A percentile compares a stretch with the other conserved stretches of the same genome.
phyloP scores from a whole-genome alignment of 768 basidiomycete species.

The Podaxis mareebaensis region DNA sequence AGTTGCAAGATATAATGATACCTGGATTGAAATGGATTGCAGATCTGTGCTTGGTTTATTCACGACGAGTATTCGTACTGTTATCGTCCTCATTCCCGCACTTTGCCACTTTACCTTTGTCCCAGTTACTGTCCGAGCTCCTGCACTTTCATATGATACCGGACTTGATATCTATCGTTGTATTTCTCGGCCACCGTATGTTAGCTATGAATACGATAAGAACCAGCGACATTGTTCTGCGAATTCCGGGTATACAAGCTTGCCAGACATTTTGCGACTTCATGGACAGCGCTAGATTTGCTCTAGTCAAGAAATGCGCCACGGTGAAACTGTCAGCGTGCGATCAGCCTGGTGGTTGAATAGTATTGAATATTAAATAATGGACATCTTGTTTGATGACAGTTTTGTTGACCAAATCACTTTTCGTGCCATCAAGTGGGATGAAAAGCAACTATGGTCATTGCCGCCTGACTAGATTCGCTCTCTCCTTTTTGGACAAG shows the following conservation, averaged over 20 bases:
- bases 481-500: constrained; percentile 38
- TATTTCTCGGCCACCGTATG: neutral
- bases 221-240: too few species aligned
- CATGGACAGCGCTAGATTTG: neutral
- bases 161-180: neutral
- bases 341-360: too few species aligned
- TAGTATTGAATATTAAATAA: neutral
- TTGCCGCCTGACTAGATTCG: neutral
- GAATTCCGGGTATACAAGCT: too few species aligned
- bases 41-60: neutral
- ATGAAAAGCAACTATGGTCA: neutral
- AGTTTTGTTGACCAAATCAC: neutral
- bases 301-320: too few species aligned
- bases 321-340: too few species aligned
- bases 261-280: neutral
- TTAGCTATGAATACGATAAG: too few species aligned
- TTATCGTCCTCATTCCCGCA: neutral
- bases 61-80: neutral
- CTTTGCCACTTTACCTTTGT: neutral
- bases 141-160: neutral
- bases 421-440: neutral
- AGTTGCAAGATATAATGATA: neutral
- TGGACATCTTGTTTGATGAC: neutral
- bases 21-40: neutral
- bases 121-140: neutral